Evolutionary conservation across 1,284 basidiomycete species (phyloP).

Genomic region (Malassezia dermatis): DNA sequence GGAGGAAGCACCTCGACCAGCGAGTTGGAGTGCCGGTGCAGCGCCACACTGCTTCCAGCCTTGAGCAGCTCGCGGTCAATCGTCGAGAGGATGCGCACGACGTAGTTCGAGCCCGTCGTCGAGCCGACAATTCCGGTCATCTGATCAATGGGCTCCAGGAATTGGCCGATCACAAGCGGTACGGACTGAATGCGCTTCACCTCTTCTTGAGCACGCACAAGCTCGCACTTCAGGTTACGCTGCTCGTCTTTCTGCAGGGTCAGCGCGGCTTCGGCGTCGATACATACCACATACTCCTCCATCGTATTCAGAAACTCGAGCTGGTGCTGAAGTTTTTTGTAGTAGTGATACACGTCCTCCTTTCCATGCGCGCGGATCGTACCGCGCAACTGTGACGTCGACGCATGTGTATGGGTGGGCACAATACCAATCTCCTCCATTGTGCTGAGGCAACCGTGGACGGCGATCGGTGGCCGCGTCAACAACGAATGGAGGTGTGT

Average conservation of each 20-base stretch:
- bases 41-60: slow-evolving; percentile 88
- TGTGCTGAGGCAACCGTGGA: neutral
- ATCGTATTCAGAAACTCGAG: slow-evolving; percentile 48
- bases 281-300: slow-evolving; percentile 61
- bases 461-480: slow-evolving; percentile 5
- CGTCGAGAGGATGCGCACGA: slow-evolving; percentile 92
- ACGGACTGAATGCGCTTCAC: slow-evolving; percentile 99
- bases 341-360: slow-evolving; percentile 28
- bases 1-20: slow-evolving; percentile 96
- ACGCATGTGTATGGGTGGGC: slow-evolving; percentile 4
- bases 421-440: slow-evolving; percentile 46
- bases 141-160: slow-evolving; percentile 97
- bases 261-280: neutral
- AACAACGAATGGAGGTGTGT: slow-evolving; percentile 6
- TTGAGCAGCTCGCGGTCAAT: slow-evolving; percentile 94
- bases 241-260: slow-evolving; percentile 73
- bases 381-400: slow-evolving; percentile 1
- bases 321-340: slow-evolving; percentile 47
- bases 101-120: slow-evolving; percentile 96
- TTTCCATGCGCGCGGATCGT: neutral
- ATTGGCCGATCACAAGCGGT: slow-evolving; percentile 98
- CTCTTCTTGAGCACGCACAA: slow-evolving; percentile 96
- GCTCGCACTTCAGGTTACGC: slow-evolving; percentile 90
- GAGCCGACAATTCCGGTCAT: slow-evolving; percentile 94
- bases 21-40: slow-evolving; percentile 96